A percentile compares a stretch with the other conserved stretches of the same genome.
Conservation (phyloP, 345 rosid species). For the Bruguiera parviflora region DNA sequence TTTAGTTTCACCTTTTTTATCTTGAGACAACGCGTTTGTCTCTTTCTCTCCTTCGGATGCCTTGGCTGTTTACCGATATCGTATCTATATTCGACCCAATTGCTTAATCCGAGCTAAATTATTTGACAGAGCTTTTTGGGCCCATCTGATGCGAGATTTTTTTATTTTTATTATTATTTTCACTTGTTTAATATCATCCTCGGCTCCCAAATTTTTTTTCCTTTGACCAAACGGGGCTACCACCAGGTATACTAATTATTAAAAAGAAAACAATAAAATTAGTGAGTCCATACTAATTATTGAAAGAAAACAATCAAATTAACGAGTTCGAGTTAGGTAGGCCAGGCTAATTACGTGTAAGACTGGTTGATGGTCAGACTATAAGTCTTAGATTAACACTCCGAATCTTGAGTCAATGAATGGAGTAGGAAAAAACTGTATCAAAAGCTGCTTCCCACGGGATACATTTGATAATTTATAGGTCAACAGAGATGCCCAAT, state of each 20-base stretch:
- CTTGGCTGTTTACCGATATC: neutral
- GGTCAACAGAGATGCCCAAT: too few species aligned
- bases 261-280: too few species aligned
- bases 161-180: slow-evolving; percentile 9
- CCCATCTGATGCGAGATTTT: slow-evolving; percentile 43
- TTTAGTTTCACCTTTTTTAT: neutral
- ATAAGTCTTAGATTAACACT: too few species aligned
- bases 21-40: neutral
- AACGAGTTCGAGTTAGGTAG: too few species aligned
- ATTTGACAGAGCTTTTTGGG: slow-evolving; percentile 27
- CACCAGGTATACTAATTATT: slow-evolving; percentile 12
- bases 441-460: too few species aligned
- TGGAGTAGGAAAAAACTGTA: too few species aligned
- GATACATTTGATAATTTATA: too few species aligned
- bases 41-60: neutral
- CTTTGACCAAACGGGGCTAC: slow-evolving; percentile 33
- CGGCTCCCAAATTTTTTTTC: slow-evolving; percentile 17
- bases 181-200: neutral
- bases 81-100: neutral
- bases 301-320: too few species aligned
- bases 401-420: too few species aligned
- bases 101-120: slow-evolving; percentile 3
- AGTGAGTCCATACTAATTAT: neutral
- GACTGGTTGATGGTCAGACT: too few species aligned
- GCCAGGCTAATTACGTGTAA: too few species aligned